Percentiles rank a stretch among this genome's conserved stretches.
Conservation (phyloP, 208 protist genomes). For the Strigomonas oncopelti region DNA sequence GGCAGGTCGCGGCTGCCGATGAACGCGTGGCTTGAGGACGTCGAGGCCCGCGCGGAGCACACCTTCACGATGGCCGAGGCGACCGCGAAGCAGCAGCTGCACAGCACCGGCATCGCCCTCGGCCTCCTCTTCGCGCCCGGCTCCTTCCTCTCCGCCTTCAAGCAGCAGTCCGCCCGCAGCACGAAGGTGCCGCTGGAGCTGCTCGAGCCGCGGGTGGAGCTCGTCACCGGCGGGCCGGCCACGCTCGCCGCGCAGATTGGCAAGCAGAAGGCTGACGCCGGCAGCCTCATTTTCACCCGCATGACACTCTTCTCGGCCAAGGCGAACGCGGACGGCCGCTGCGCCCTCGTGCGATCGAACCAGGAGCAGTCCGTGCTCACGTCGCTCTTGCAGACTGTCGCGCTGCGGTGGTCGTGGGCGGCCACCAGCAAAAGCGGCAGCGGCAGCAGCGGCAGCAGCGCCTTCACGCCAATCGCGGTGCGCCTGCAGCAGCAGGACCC, state of each 20-base stretch:
- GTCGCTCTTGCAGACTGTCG: conserved; percentile 30
- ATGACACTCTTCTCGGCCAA: conserved; percentile 59
- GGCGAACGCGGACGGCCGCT: conserved; percentile 31
- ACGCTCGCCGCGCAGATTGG: conserved; percentile 7
- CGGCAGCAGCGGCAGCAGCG: conserved; percentile 15
- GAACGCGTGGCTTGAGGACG: conserved; percentile 57
- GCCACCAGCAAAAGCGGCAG: conserved; percentile 2
- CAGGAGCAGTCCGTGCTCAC: conserved; percentile 16
- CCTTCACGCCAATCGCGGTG: conserved; percentile 14
- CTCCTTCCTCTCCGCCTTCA: conserved; percentile 96
- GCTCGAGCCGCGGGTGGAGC: conserved; percentile 74
- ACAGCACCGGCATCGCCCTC: conserved; percentile 70
- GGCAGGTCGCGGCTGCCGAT: conserved; percentile 30
- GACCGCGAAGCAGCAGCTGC: conserved; percentile 21
- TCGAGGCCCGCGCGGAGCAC: conserved; percentile 48
- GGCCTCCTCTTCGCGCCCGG: conserved; percentile 95
- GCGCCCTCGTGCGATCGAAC: conserved; percentile 36
- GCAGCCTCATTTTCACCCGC: conserved; percentile 23
- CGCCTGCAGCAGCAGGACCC: conserved; percentile 28
- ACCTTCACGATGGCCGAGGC: conserved; percentile 57
- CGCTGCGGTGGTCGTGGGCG: conserved; percentile 42
- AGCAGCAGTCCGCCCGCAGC: conserved; percentile 90
- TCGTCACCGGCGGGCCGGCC: conserved; percentile 4
- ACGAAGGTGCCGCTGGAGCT: conserved; percentile 90
- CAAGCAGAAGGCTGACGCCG: background rate